These are phyloP conservation scores for Peronospora farinosa DNA, from an alignment of 352 stramenopile genomes.

Conservation along the genomic window DNA sequence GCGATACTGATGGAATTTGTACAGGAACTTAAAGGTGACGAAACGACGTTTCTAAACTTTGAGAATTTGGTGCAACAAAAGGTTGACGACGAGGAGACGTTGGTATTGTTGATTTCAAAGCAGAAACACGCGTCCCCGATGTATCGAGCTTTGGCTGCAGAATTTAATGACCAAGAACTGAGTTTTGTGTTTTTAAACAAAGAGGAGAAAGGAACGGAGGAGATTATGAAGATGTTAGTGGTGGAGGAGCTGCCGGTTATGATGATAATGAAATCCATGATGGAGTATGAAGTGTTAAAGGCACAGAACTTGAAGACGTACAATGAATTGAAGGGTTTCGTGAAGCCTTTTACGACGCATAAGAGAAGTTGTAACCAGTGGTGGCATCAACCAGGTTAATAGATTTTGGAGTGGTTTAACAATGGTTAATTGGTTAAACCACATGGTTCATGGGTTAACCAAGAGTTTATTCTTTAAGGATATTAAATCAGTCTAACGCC, in stretches of 20 bases:
- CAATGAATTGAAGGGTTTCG: constrained; percentile 48
- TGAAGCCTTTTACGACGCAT: constrained; percentile 36
- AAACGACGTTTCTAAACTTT: constrained; percentile 20
- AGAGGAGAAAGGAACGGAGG: constrained; percentile 26
- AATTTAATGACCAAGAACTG: constrained; percentile 44
- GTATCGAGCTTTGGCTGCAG: constrained; percentile 58
- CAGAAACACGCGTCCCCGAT: too few species aligned
- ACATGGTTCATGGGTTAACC: too few species aligned
- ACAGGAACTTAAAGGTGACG: constrained; percentile 20
- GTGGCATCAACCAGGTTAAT: too few species aligned
- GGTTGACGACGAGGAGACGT: constrained; percentile 7
- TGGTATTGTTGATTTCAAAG: too few species aligned
- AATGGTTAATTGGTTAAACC: too few species aligned
- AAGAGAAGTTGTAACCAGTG: too few species aligned
- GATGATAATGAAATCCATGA: constrained; percentile 39
- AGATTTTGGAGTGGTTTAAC: too few species aligned
- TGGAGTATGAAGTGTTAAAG: constrained; percentile 24
- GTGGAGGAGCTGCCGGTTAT: constrained; percentile 43
- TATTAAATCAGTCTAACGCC: too few species aligned
- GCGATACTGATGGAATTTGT: constrained; percentile 53
- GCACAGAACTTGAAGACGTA: constrained; percentile 53
- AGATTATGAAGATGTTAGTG: constrained; percentile 29
- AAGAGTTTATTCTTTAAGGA: too few species aligned
- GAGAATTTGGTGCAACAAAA: constrained; percentile 22
- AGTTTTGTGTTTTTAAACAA: constrained; percentile 52